Evolutionary conservation across 2,329 filamentous ascomycete genomes (phyloP), one percentile per base, ranked within the genome.

Genomic region (Calonectria henricotiae): DNA sequence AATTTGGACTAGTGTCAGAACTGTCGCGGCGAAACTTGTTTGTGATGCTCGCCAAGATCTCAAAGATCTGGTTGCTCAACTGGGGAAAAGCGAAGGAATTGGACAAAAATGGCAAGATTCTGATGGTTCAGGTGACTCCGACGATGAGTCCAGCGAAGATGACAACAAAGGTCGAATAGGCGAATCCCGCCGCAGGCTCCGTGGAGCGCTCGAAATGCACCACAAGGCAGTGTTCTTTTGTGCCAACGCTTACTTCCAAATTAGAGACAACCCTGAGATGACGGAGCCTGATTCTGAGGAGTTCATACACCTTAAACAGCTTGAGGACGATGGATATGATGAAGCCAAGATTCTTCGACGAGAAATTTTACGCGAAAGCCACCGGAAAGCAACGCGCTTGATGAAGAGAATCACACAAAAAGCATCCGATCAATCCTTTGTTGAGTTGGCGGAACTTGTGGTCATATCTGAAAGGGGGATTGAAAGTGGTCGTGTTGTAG

Each of bases 171-270:
- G 80, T 0, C 87, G 87, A 20, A 75, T 94, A 27, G 85, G 87
- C 60, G 87, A 90, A 43, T 87, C 88, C 61, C 89, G 91, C 39
- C 89, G 91, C 39, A 76, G 90, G 49, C 85, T 98, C 25, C 91
- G 94, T 11, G 87, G 86, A 23, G 91, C 93, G 2, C 85, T 98
- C 20, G 94, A 97, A 78, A 82, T 97, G 49, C 89, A 96, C 71
- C 96, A 98, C 79, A 91, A 92, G 73, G 94, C 92, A 35, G 87
- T 90, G 0, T 98, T 98, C 83, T 98, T 97, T 78, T 92, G 92
- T 30, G 94, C 92, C 15, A 98, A 95, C 75, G 92, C 91, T 0
- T 91, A 92, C 74, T 98, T 91, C 78, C 94, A 98, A 78, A 93
- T 97, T 71, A 96, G 95, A 78, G 89, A 90, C 0, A 89, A 95